A percentile compares a stretch with the other conserved stretches of the same genome.
Evolutionary conservation across 75 land plant species (phyloP).

Genomic region (Chamaecyparis obtusa): DNA sequence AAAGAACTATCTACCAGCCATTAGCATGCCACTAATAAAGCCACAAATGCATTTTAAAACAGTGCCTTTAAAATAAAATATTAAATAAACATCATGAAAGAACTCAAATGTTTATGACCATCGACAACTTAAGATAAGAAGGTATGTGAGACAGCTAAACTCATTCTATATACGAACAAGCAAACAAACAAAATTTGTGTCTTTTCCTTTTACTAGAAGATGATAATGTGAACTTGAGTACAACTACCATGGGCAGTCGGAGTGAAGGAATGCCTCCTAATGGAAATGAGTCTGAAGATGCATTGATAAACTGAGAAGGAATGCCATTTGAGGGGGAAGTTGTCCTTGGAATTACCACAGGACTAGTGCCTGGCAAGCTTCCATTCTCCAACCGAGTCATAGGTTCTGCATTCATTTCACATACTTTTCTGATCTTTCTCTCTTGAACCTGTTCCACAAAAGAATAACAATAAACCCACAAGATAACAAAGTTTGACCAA

Average conservation of each 20-base stretch:
- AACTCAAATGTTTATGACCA: neutral
- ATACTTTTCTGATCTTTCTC: slow-evolving; percentile 58
- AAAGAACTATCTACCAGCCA: neutral
- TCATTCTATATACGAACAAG: neutral
- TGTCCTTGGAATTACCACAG: slow-evolving; percentile 26
- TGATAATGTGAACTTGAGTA: neutral
- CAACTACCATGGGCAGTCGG: slow-evolving; percentile 51
- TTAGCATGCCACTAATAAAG: neutral
- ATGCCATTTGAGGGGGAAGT: slow-evolving; percentile 34
- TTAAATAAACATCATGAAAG: neutral
- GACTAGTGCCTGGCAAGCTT: slow-evolving; percentile 40
- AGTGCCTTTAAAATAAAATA: neutral
- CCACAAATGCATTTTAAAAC: neutral
- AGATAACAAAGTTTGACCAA: neutral
- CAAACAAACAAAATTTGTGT: neutral
- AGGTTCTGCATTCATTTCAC: slow-evolving; percentile 43
- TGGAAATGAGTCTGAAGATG: slow-evolving; percentile 26
- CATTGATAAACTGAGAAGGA: slow-evolving; percentile 24
- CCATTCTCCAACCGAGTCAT: slow-evolving; percentile 44
- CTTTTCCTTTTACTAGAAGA: neutral
- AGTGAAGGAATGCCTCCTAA: slow-evolving; percentile 36
- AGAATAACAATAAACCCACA: neutral
- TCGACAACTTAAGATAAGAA: neutral
- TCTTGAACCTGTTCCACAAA: slow-evolving; percentile 49
- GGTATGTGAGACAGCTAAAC: neutral